A percentile compares a stretch with the other conserved stretches of the same genome.
Evolutionary conservation across 768 basidiomycete genomes (phyloP).

Genomic region (Krasilnikovozyma curviuscula): DNA sequence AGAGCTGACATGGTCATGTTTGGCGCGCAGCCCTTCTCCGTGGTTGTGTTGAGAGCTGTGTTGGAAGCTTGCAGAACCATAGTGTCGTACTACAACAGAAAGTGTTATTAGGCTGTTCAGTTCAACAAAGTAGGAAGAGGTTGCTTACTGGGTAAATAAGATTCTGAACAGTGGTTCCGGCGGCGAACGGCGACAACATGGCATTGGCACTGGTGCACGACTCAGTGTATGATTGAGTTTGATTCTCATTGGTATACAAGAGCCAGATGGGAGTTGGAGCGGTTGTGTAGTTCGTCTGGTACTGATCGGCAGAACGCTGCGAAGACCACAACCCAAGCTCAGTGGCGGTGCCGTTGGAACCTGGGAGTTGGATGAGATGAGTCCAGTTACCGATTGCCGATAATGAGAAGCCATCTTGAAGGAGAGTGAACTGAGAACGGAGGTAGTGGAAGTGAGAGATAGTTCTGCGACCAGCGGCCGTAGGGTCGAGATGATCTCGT

Average conservation of each 20-base stretch:
- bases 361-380: conserved; percentile 51
- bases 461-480: conserved; percentile 51
- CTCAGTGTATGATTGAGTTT: conserved; percentile 42
- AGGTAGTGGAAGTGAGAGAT: conserved; percentile 55
- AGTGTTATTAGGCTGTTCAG: background rate
- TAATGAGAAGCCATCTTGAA: conserved; percentile 77
- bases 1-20: conserved; percentile 48
- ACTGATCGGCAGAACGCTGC: conserved; percentile 36
- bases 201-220: conserved; percentile 40
- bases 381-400: conserved; percentile 76
- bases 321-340: conserved; percentile 80
- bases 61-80: conserved; percentile 49
- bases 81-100: too few relatives aligned
- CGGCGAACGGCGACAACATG: conserved; percentile 61
- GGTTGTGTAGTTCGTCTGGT: conserved; percentile 31
- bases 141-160: conserved; percentile 41
- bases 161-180: conserved; percentile 46
- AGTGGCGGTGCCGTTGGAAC: conserved; percentile 59
- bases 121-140: background rate
- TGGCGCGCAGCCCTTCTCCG: conserved; percentile 56
- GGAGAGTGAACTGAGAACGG: conserved; percentile 44
- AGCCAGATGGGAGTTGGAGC: conserved; percentile 53
- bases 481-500: conserved; percentile 87
- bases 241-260: conserved; percentile 68
- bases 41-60: conserved; percentile 38